Percentiles rank a stretch among this genome's conserved stretches.
phyloP scores from a whole-genome alignment of 192 early-diverging fungal genomes.

The Gaertneriomyces semiglobifer region DNA sequence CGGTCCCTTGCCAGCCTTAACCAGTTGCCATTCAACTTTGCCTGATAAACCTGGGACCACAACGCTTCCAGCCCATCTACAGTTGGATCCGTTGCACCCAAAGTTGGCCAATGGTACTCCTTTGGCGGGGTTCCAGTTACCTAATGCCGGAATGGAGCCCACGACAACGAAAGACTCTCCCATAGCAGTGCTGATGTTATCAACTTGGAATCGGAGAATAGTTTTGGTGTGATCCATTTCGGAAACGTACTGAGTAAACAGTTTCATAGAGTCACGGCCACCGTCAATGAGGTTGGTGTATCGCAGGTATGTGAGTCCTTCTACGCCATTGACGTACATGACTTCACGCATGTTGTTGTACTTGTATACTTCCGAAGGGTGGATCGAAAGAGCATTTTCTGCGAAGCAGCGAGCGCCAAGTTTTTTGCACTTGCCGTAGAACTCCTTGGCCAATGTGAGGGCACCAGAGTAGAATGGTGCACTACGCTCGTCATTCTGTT shows the following conservation, averaged over 20 bases:
- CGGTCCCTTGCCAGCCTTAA: too few species aligned
- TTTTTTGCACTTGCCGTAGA: background rate
- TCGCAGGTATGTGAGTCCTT: background rate
- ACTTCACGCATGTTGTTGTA: background rate
- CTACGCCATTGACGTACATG: background rate
- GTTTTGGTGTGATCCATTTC: background rate
- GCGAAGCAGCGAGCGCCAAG: background rate
- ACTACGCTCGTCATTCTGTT: background rate
- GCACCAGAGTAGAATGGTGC: background rate
- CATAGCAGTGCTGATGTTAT: background rate
- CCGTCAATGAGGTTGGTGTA: background rate
- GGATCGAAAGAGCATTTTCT: background rate
- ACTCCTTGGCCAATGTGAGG: background rate
- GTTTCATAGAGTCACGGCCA: background rate
- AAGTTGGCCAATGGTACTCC: background rate
- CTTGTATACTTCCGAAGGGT: background rate
- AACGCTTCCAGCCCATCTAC: background rate
- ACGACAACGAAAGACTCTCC: background rate
- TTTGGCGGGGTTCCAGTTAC: background rate
- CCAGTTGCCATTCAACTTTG: too few species aligned
- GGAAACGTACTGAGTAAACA: background rate
- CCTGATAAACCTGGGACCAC: too few species aligned
- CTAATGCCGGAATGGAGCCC: background rate
- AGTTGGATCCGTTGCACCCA: background rate
- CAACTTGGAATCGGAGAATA: background rate